Conservation (phyloP, 1,284 basidiomycete species). For the Pseudozyma hubeiensis region DNA sequence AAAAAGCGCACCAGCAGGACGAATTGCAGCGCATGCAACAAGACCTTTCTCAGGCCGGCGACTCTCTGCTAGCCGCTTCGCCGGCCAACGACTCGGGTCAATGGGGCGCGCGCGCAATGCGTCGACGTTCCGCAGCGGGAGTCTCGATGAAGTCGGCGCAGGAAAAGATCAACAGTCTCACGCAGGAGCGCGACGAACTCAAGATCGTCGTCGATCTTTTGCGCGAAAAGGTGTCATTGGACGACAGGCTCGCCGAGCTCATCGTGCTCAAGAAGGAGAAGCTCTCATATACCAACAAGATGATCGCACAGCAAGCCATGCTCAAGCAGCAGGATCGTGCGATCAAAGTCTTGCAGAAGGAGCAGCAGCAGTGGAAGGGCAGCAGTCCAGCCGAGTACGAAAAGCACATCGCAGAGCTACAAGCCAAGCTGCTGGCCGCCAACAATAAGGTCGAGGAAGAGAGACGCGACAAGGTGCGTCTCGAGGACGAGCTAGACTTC, state of each 20-base stretch:
- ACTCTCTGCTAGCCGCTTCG: slow-evolving; percentile 39
- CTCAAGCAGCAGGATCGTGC: slow-evolving; percentile 64
- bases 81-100: slow-evolving; percentile 50
- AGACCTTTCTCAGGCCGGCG: slow-evolving; percentile 50
- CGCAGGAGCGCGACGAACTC: slow-evolving; percentile 65
- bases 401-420: slow-evolving; percentile 40
- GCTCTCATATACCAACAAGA: slow-evolving; percentile 60
- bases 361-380: slow-evolving; percentile 58
- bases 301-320: slow-evolving; percentile 60
- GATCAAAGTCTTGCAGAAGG: slow-evolving; percentile 61
- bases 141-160: slow-evolving; percentile 64
- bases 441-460: slow-evolving; percentile 46
- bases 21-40: slow-evolving; percentile 51
- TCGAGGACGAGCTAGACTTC: slow-evolving; percentile 57
- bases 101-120: slow-evolving; percentile 61
- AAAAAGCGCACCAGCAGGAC: slow-evolving; percentile 39
- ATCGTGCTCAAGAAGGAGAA: slow-evolving; percentile 64
- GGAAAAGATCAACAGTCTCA: slow-evolving; percentile 64
- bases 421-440: slow-evolving; percentile 42
- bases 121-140: slow-evolving; percentile 56
- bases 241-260: slow-evolving; percentile 60
- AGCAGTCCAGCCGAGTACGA: slow-evolving; percentile 38
- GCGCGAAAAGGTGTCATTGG: slow-evolving; percentile 62
- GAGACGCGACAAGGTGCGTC: slow-evolving; percentile 32
- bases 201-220: slow-evolving; percentile 66